phyloP scores from a whole-genome alignment of 805 yeast genomes.

The Spathaspora passalidarum region DNA sequence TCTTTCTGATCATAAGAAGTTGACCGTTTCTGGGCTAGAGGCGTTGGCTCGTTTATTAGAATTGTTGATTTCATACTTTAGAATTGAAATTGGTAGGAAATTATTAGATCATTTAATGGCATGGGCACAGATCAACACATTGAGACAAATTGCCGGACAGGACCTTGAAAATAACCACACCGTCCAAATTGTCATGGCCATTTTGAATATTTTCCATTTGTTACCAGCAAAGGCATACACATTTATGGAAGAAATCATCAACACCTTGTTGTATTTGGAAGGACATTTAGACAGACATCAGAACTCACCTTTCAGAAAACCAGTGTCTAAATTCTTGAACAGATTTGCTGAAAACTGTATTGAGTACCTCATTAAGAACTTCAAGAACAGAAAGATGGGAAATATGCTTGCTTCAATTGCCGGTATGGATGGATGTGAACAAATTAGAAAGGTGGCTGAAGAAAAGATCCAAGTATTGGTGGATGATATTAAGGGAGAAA shows the following conservation, averaged over 20 bases:
- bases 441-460: slow-evolving; percentile 56
- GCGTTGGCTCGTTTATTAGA: slow-evolving; percentile 87
- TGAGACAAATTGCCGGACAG: slow-evolving; percentile 74
- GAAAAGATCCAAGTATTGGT: slow-evolving; percentile 49
- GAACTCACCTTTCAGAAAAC: slow-evolving; percentile 85
- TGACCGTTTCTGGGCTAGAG: slow-evolving; percentile 86
- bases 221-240: slow-evolving; percentile 90
- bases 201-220: slow-evolving; percentile 85
- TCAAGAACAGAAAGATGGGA: slow-evolving; percentile 62
- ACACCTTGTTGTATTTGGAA: slow-evolving; percentile 74
- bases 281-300: slow-evolving; percentile 80
- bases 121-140: slow-evolving; percentile 83
- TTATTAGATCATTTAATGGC: slow-evolving; percentile 90
- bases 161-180: slow-evolving; percentile 79
- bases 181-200: slow-evolving; percentile 84
- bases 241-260: slow-evolving; percentile 83
- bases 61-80: slow-evolving; percentile 84
- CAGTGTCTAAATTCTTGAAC: slow-evolving; percentile 81
- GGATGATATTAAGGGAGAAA: slow-evolving; percentile 46
- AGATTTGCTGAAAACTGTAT: slow-evolving; percentile 76
- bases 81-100: slow-evolving; percentile 94
- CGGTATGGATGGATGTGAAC: slow-evolving; percentile 49
- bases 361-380: slow-evolving; percentile 64
- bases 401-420: slow-evolving; percentile 66
- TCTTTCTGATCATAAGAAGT: slow-evolving; percentile 85